These are phyloP conservation scores for Dactylellina parvicollis DNA, from an alignment of 2,329 filamentous ascomycete species.

Conservation along the genomic window DNA sequence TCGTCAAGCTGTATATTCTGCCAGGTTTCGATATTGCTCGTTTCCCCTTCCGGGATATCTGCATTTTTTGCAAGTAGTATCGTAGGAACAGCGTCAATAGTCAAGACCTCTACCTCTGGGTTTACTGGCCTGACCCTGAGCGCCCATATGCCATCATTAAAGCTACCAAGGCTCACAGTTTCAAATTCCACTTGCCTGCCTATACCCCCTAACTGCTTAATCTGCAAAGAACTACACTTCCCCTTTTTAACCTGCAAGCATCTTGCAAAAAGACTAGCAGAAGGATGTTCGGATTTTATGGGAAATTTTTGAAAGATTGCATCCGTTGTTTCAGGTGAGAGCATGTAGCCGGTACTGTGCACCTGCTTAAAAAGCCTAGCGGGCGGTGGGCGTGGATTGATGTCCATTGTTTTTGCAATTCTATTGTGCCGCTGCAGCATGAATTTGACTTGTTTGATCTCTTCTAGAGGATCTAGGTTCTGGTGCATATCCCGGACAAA, in stretches of 20 bases:
- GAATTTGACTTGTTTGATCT: slow-evolving; percentile 84
- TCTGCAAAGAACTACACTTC: slow-evolving; percentile 74
- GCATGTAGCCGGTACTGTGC: slow-evolving; percentile 91
- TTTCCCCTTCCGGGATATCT: neutral
- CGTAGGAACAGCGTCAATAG: slow-evolving; percentile 7
- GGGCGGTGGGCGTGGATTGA: slow-evolving; percentile 20
- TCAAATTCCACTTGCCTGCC: slow-evolving; percentile 85
- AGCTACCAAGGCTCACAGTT: slow-evolving; percentile 77
- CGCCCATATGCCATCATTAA: slow-evolving; percentile 87
- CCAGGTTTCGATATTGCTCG: slow-evolving; percentile 33
- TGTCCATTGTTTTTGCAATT: slow-evolving; percentile 62
- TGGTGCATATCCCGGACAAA: slow-evolving; percentile 79
- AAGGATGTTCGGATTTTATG: slow-evolving; percentile 70
- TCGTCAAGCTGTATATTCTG: slow-evolving; percentile 18
- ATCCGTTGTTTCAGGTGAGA: slow-evolving; percentile 62
- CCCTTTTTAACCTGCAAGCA: slow-evolving; percentile 27
- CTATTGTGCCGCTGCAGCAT: slow-evolving; percentile 89
- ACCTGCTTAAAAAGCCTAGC: slow-evolving; percentile 85
- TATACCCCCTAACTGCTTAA: slow-evolving; percentile 75
- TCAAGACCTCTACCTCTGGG: slow-evolving; percentile 66
- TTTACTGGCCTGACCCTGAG: slow-evolving; percentile 79
- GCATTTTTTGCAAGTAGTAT: slow-evolving; percentile 30
- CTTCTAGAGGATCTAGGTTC: slow-evolving; percentile 78
- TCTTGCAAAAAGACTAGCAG: slow-evolving; percentile 69
- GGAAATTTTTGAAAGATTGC: slow-evolving; percentile 52